Percentiles rank a stretch among this genome's conserved stretches.
phyloP scores from a whole-genome alignment of 345 rosid species.

The Capsella bursapastoris region DNA sequence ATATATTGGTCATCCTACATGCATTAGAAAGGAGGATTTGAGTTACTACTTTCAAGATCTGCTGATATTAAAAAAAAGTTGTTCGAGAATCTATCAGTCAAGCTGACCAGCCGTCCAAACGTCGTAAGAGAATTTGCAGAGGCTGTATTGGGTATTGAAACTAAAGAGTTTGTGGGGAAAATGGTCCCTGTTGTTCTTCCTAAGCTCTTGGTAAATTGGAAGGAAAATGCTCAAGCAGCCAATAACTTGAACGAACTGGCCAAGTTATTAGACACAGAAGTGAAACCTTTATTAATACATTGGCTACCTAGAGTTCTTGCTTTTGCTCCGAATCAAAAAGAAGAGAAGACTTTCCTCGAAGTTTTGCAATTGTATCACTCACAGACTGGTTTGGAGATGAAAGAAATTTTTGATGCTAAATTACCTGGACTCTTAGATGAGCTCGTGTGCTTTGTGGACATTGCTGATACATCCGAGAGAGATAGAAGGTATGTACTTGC shows the following conservation, averaged over 20 bases:
- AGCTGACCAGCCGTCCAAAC: conserved; percentile 63
- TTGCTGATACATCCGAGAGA: too few relatives aligned
- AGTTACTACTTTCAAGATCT: conserved; percentile 58
- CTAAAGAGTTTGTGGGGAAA: conserved; percentile 64
- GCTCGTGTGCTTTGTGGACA: too few relatives aligned
- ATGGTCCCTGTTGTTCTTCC: conserved; percentile 91
- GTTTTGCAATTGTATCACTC: too few relatives aligned
- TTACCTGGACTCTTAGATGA: too few relatives aligned
- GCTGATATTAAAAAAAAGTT: conserved; percentile 64
- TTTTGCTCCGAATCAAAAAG: too few relatives aligned
- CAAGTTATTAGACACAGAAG: conserved; percentile 68
- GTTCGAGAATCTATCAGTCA: conserved; percentile 65
- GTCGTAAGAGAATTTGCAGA: conserved; percentile 93
- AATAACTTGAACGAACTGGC: conserved; percentile 67
- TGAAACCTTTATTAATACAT: conserved; percentile 72
- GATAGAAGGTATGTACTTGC: too few relatives aligned
- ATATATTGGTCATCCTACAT: conserved; percentile 61
- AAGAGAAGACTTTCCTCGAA: too few relatives aligned
- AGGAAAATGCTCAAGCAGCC: conserved; percentile 64
- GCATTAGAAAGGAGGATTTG: conserved; percentile 64
- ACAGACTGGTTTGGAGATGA: too few relatives aligned
- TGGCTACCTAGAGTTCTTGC: too few relatives aligned
- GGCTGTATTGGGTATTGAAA: conserved; percentile 78
- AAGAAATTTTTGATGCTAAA: too few relatives aligned
- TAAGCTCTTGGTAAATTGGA: conserved; percentile 82